phyloP scores from a whole-genome alignment of 805 yeast genomes.

The Wickerhamiella cacticola region DNA sequence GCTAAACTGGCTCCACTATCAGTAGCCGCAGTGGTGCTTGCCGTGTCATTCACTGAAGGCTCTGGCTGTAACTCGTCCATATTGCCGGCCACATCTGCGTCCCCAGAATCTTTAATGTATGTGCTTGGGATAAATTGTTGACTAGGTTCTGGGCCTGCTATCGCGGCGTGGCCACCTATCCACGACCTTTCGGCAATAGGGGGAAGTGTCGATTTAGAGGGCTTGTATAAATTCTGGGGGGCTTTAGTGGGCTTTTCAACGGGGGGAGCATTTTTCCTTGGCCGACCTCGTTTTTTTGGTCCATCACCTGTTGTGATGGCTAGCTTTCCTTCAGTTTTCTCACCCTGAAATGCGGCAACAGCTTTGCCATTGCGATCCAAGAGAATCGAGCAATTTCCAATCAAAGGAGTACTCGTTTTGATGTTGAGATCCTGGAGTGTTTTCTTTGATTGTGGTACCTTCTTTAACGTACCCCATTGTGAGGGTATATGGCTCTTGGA shows the following conservation, averaged over 20 bases:
- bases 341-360: constrained; percentile 6
- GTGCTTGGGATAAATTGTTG: background rate
- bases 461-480: constrained; percentile 25
- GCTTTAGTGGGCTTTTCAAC: background rate
- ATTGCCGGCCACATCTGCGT: background rate
- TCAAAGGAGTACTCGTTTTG: background rate
- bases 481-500: background rate
- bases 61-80: background rate
- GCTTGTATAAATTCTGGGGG: background rate
- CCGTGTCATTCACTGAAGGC: background rate
- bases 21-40: background rate
- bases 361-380: background rate
- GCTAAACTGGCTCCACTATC: background rate
- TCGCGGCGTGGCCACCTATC: background rate
- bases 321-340: background rate
- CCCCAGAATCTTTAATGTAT: background rate
- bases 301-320: background rate
- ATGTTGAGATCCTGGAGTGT: constrained; percentile 12
- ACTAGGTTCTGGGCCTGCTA: background rate
- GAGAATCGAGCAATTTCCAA: constrained; percentile 15
- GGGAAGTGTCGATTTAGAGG: background rate
- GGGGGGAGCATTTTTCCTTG: background rate
- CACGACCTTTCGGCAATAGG: background rate
- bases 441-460: background rate
- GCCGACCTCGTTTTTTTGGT: constrained; percentile 7